Evolutionary conservation across 345 rosid genomes (phyloP), one percentile per base, ranked within the genome.

Genomic region (Brassica cretica): DNA sequence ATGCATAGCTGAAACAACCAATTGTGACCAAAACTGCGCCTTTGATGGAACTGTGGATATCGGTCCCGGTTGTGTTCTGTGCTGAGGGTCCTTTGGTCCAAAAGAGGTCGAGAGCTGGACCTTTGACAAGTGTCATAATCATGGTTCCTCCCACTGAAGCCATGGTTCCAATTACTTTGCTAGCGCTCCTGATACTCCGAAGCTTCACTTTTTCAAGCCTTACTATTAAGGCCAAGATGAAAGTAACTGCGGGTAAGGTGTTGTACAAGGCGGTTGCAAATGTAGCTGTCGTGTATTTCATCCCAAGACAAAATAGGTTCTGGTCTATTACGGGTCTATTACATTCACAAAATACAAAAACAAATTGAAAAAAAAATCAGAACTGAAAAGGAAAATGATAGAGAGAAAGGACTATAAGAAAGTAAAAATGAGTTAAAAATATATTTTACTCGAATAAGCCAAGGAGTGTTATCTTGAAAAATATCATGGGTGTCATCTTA

Each of bases 311-410:
- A 62, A 89, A 94, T 64, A 91, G 66, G 81, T 94, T 94, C 44
- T 92, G 98, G 80, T 89, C 93, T 5, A 94, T 92, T 2, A 92
- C 98, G n/a, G 90, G 91, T 87, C 98, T 94, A 62, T 62, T 29
- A 80, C 66, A 66, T 75, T 25, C 8, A 46, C 60, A 70, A 39
- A 39, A 8, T 3, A 41, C 11, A 55, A 6, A n/a, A 67, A 29
- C 2, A 11, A 18, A 0, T 10, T 2, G 18, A 69, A 24, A 8
- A 11, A 5, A n/a, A 24, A 7, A 37, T 68, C 65, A 76, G 55
- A 35, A 78, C 21, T 8, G 6, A 4, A 7, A 14, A 6, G 5
- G n/a, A 53, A 11, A 5, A 2, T 8, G 30, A 58, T 8, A 29
- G 10, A 27, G 66, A 14, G 33, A 27, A 0, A 29, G 35, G 37